phyloP scores from a whole-genome alignment of 1,139 yeast genomes.

The Debaryomyces nepalensis region DNA sequence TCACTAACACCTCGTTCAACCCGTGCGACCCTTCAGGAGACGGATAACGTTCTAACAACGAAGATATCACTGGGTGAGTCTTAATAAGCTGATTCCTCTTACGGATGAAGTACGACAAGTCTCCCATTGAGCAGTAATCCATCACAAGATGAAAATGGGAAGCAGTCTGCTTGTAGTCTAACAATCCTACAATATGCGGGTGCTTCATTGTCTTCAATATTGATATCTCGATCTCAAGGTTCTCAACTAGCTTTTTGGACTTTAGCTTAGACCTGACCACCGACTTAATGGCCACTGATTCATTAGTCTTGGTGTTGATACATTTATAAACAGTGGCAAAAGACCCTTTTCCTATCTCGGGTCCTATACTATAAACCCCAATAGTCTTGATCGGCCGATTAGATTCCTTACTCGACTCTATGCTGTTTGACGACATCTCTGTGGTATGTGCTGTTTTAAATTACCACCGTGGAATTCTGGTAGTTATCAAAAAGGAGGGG shows the following conservation, averaged over 20 bases:
- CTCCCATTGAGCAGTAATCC: slow-evolving; percentile 97
- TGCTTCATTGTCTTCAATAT: slow-evolving; percentile 86
- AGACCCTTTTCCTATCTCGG: slow-evolving; percentile 55
- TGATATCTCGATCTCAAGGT: slow-evolving; percentile 86
- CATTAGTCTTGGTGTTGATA: slow-evolving; percentile 47
- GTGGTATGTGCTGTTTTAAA: background rate
- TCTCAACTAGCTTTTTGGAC: slow-evolving; percentile 84
- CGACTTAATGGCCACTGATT: slow-evolving; percentile 84
- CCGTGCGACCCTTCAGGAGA: slow-evolving; percentile 80
- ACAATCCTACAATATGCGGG: slow-evolving; percentile 86
- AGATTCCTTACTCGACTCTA: slow-evolving; percentile 5
- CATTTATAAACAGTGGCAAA: slow-evolving; percentile 56
- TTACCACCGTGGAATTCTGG: background rate
- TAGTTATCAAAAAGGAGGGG: slow-evolving; percentile 8
- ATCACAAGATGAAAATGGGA: slow-evolving; percentile 88
- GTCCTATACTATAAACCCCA: slow-evolving; percentile 47
- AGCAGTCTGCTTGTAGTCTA: slow-evolving; percentile 80
- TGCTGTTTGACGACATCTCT: slow-evolving; percentile 8
- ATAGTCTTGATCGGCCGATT: slow-evolving; percentile 11
- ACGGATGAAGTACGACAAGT: slow-evolving; percentile 82
- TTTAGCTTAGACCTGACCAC: slow-evolving; percentile 83
- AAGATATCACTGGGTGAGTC: slow-evolving; percentile 79
- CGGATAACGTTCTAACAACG: slow-evolving; percentile 81
- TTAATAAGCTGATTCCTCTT: slow-evolving; percentile 71
- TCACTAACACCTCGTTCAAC: slow-evolving; percentile 72